A percentile compares a stretch with the other conserved stretches of the same genome.
Conservation (phyloP, 2,329 filamentous ascomycete species). For the Pseudocercospora vitis region DNA sequence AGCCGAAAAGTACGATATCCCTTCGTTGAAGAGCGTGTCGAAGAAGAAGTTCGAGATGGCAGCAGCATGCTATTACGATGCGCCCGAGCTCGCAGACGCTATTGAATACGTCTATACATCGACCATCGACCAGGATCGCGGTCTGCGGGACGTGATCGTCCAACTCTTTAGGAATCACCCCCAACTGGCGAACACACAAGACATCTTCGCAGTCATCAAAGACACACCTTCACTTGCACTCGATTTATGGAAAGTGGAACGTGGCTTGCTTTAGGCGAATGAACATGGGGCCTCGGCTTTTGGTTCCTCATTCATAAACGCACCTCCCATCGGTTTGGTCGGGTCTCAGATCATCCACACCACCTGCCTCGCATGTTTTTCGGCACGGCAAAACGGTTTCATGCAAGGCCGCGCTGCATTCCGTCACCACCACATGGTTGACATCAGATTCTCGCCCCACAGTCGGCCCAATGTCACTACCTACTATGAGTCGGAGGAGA, state of each 20-base stretch:
- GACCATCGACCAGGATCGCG: slow-evolving; percentile 52
- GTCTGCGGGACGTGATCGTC: slow-evolving; percentile 49
- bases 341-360: slow-evolving; percentile 3
- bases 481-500: neutral
- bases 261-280: slow-evolving; percentile 40
- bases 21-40: slow-evolving; percentile 48
- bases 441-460: neutral
- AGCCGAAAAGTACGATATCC: slow-evolving; percentile 54
- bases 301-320: slow-evolving; percentile 3
- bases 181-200: slow-evolving; percentile 46
- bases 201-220: slow-evolving; percentile 47
- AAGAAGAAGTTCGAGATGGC: slow-evolving; percentile 49
- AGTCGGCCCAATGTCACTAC: neutral
- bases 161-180: slow-evolving; percentile 51
- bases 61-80: slow-evolving; percentile 46
- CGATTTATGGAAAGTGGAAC: slow-evolving; percentile 51
- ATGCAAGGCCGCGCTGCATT: slow-evolving; percentile 1
- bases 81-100: slow-evolving; percentile 49
- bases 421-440: neutral
- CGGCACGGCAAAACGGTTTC: neutral
- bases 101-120: slow-evolving; percentile 52
- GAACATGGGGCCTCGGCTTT: slow-evolving; percentile 4
- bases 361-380: neutral
- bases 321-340: slow-evolving; percentile 6
- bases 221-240: slow-evolving; percentile 50